phyloP scores from a whole-genome alignment of 768 basidiomycete species.

The Mycena polygramma region DNA sequence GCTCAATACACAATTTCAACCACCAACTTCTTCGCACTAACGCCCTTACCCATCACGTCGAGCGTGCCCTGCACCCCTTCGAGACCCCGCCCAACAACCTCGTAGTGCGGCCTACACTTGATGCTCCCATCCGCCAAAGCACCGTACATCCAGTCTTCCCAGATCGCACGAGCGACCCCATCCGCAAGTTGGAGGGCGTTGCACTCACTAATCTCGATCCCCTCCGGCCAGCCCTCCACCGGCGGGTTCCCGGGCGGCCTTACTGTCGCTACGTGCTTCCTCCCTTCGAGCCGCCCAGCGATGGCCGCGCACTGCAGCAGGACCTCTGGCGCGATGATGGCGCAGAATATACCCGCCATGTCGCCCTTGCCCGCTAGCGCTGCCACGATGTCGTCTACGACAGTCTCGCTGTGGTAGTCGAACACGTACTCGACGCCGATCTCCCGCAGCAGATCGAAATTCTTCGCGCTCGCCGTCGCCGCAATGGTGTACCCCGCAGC shows the following conservation, averaged over 20 bases:
- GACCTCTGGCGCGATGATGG: background rate
- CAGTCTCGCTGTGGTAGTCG: slow-evolving; percentile 5
- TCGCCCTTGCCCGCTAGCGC: slow-evolving; percentile 14
- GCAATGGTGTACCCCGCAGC: slow-evolving; percentile 7
- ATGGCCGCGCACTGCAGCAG: background rate
- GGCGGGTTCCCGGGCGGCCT: background rate
- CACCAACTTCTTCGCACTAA: slow-evolving; percentile 25
- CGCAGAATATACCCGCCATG: background rate
- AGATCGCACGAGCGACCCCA: slow-evolving; percentile 6
- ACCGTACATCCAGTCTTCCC: slow-evolving; percentile 1
- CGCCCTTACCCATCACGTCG: slow-evolving; percentile 6
- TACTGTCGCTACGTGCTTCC: slow-evolving; percentile 2
- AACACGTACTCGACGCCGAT: slow-evolving; percentile 20
- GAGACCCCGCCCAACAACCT: slow-evolving; percentile 11
- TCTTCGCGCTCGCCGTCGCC: slow-evolving; percentile 3
- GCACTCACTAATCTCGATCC: slow-evolving; percentile 3
- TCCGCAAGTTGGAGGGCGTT: background rate
- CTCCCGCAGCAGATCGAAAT: slow-evolving; percentile 9
- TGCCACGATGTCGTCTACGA: slow-evolving; percentile 17
- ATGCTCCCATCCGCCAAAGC: slow-evolving; percentile 24
- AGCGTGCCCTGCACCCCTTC: slow-evolving; percentile 9
- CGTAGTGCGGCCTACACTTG: slow-evolving; percentile 18
- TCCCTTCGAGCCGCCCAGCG: background rate
- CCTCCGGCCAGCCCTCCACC: slow-evolving; percentile 17
- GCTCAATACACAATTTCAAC: slow-evolving; percentile 7